Conservation (phyloP, 306 rosid genomes). For the Medicago lupulina region DNA sequence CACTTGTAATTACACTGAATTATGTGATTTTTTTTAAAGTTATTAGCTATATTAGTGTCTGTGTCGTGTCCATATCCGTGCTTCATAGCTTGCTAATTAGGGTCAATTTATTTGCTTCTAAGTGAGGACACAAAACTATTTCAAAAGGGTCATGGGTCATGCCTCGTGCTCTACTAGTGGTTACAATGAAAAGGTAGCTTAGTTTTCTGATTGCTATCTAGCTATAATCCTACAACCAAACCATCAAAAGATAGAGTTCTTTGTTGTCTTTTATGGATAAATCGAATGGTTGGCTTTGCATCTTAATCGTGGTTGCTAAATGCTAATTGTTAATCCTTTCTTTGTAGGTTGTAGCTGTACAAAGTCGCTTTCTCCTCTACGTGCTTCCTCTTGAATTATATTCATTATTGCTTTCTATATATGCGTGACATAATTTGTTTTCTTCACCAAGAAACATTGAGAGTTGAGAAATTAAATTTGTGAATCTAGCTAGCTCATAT, state of each 20-base stretch:
- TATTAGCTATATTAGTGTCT: too few species aligned
- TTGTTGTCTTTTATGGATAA: neutral
- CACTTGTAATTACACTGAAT: too few species aligned
- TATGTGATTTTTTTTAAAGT: too few species aligned
- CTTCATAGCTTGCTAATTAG: too few species aligned
- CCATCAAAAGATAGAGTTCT: constrained; percentile 15
- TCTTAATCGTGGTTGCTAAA: constrained; percentile 50
- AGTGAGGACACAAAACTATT: constrained; percentile 51
- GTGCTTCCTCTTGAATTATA: constrained; percentile 37
- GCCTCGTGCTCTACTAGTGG: constrained; percentile 50
- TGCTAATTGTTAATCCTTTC: constrained; percentile 26
- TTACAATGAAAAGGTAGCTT: constrained; percentile 48
- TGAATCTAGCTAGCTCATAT: constrained; percentile 11
- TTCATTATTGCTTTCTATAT: constrained; percentile 24
- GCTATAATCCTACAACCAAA: constrained; percentile 40
- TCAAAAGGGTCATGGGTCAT: constrained; percentile 11
- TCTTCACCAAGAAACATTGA: constrained; percentile 52
- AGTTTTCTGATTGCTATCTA: constrained; percentile 28
- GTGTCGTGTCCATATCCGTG: too few species aligned
- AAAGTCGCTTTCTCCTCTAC: constrained; percentile 62
- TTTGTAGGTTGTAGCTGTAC: constrained; percentile 22
- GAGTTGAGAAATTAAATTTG: constrained; percentile 33
- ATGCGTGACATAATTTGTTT: constrained; percentile 48
- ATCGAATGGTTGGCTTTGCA: constrained; percentile 55
- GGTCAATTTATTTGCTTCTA: constrained; percentile 45